phyloP scores from a whole-genome alignment of 768 basidiomycete species.

The Royoungia palumana region DNA sequence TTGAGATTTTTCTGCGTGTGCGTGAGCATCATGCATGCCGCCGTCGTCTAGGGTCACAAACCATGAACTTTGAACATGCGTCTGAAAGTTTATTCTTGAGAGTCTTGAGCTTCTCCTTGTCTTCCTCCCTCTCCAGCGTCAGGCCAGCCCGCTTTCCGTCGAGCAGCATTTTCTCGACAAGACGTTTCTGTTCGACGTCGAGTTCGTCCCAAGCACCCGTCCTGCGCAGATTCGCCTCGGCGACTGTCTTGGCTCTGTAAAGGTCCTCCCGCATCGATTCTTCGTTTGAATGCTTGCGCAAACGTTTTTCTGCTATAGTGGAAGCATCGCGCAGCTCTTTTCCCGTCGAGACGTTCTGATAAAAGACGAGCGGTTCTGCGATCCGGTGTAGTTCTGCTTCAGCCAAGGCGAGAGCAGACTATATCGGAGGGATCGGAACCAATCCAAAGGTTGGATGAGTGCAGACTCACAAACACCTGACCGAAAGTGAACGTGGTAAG shows the following conservation, averaged over 20 bases:
- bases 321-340: conserved; percentile 82
- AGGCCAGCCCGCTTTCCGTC: too few relatives aligned
- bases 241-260: conserved; percentile 46
- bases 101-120: too few relatives aligned
- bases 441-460: neutral
- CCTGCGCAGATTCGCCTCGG: conserved; percentile 19
- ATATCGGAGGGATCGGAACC: conserved; percentile 5
- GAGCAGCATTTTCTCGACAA: conserved; percentile 32
- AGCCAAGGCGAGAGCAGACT: conserved; percentile 56
- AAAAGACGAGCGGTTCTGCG: conserved; percentile 67
- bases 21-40: neutral
- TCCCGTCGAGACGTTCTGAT: conserved; percentile 74
- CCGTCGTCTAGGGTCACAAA: conserved; percentile 33
- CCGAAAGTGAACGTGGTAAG: neutral
- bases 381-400: conserved; percentile 55
- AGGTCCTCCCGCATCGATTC: conserved; percentile 38
- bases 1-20: conserved; percentile 78
- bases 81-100: conserved; percentile 74
- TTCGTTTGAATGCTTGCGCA: conserved; percentile 72
- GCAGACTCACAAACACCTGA: conserved; percentile 66
- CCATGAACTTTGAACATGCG: conserved; percentile 74
- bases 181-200: too few relatives aligned
- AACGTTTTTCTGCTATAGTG: conserved; percentile 65
- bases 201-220: conserved; percentile 24
- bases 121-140: too few relatives aligned